phyloP scores from a whole-genome alignment of 345 rosid genomes.

The Streptanthus diversifolius region DNA sequence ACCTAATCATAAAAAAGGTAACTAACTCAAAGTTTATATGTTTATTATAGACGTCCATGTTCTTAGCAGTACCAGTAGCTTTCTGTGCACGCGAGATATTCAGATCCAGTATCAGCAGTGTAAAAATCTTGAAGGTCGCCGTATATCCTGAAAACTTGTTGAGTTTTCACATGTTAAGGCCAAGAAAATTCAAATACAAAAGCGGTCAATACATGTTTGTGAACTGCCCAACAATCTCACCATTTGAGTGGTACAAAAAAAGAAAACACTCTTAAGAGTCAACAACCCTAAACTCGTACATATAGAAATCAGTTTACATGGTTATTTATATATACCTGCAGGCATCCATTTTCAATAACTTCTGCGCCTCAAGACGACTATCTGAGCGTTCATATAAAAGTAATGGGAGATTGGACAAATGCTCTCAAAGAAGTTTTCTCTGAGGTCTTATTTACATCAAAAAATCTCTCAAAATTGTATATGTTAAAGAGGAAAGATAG shows the following conservation, averaged over 20 bases:
- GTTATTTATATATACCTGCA: conserved; percentile 43
- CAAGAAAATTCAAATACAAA: conserved; percentile 67
- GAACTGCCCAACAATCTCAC: conserved; percentile 68
- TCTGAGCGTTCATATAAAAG: conserved; percentile 77
- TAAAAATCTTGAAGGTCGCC: conserved; percentile 48
- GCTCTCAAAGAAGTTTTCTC: conserved; percentile 65
- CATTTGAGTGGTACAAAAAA: conserved; percentile 59
- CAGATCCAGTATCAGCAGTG: conserved; percentile 61
- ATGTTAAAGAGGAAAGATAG: not conserved
- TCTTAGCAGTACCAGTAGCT: conserved; percentile 52
- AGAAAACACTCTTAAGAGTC: not conserved
- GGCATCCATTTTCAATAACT: conserved; percentile 95
- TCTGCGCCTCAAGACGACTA: conserved; percentile 82
- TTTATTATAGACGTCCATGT: conserved; percentile 70
- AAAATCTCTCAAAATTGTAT: not conserved
- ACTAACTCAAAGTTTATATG: not conserved
- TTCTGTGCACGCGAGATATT: conserved; percentile 56
- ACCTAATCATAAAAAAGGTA: no score
- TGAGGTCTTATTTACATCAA: conserved; percentile 38
- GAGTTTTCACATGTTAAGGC: conserved; percentile 67
- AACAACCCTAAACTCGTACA: conserved; percentile 3
- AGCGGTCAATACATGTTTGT: conserved; percentile 96
- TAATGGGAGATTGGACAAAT: conserved; percentile 81
- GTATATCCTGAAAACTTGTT: conserved; percentile 74
- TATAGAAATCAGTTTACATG: no score